Evolutionary conservation across 768 basidiomycete species (phyloP), one percentile per base, ranked within the genome.

Genomic region (Lactarius vividus): DNA sequence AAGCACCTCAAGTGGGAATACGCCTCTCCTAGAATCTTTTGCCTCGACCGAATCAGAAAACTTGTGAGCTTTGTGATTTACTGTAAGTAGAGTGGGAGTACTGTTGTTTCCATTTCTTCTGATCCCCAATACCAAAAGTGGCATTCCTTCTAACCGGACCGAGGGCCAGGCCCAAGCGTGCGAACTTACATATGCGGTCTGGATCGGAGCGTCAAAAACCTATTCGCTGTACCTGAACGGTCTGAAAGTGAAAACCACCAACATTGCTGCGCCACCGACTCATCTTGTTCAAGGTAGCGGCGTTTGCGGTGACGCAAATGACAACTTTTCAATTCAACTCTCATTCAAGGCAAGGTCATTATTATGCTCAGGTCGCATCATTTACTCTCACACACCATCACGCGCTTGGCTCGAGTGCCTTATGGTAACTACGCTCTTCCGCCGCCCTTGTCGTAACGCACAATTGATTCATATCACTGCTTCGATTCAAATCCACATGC

Each of bases 401-500:
- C 23, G 11, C 13, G 52, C 26, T 53, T 29, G 52, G 52, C 5
- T 6, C 9, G 20, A 20, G 52, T 53, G 16, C 52, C 52, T 53
- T 53, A 28, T 53, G 23, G 52, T 57, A 57, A n/a, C 20, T 16
- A 23, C 33, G 11, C 55, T 57, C 62, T 29, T 57, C 18, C n/a
- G 11, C 58, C 63, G 57, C 63, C 39, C 4, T 33, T 54, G n/a
- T 59, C 57, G 40, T 42, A 29, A 31, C 23, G 28, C 26, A 16
- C 49, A 64, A 37, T 28, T 28, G 15, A 44, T 29, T 16, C 42
- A 29, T 39, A 16, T 60, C 33, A 54, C 42, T 18, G 33, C 1
- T n/a, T 44, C 59, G 37, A 61, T 65, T 44, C 46, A 40, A 58
- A 11, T 28, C 13, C 42, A 29, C 33, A 40, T 49, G 31, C 37